Conservation (phyloP, 73 alveolate genomes). For the Blepharisma stoltei region DNA sequence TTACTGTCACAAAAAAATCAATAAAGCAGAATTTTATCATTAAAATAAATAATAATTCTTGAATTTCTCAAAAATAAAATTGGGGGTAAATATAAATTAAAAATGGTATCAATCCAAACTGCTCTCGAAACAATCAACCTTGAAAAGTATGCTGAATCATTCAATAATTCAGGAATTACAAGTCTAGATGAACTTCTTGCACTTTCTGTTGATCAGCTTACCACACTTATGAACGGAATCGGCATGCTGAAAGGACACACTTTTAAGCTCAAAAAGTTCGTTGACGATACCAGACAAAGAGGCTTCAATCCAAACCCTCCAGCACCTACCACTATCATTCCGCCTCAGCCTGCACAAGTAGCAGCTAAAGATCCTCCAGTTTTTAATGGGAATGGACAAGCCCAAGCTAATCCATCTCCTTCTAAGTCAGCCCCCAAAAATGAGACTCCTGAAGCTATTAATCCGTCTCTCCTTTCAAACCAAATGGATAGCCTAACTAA, state of each 20-base stretch:
- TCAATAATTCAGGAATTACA: constrained; percentile 5
- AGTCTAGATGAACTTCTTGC: not conserved
- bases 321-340: not conserved
- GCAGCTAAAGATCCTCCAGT: too few species aligned
- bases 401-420: not conserved
- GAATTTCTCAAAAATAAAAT: not conserved
- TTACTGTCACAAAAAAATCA: too few species aligned
- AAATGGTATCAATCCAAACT: not conserved
- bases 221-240: not conserved
- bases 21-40: too few species aligned
- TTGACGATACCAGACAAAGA: constrained; percentile 14
- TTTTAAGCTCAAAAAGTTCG: constrained; percentile 7
- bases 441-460: not conserved
- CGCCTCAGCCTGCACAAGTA: not conserved
- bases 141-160: constrained; percentile 12
- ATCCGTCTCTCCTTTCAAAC: not conserved
- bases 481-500: not conserved
- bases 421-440: not conserved
- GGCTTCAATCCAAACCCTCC: not conserved
- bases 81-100: not conserved
- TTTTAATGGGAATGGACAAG: not conserved
- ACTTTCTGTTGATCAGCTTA: not conserved
- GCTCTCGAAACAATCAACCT: not conserved
- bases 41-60: too few species aligned
- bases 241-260: constrained; percentile 27